Conservation (phyloP, 768 basidiomycete genomes). For the Lactarius akahatsu region DNA sequence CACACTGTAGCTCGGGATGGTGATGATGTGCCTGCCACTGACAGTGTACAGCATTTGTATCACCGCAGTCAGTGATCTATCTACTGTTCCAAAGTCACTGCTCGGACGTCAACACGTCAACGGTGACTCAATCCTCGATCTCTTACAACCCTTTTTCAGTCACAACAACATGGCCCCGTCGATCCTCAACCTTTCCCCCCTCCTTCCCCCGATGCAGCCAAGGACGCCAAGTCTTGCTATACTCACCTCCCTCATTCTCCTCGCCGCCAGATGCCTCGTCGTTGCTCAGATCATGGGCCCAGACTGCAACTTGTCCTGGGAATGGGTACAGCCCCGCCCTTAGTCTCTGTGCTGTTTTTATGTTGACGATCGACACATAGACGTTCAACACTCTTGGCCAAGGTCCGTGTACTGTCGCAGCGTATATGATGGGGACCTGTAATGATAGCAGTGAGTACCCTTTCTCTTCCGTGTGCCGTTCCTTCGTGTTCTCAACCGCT, state of each 20-base stretch:
- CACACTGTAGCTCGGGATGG: no score
- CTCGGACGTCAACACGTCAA: background rate
- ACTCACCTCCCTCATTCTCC: background rate
- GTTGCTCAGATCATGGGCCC: background rate
- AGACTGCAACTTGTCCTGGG: slow-evolving; percentile 1
- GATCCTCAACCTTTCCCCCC: background rate
- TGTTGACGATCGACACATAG: background rate
- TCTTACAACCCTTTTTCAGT: background rate
- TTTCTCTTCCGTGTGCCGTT: background rate
- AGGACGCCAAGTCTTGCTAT: background rate
- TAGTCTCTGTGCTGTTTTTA: background rate
- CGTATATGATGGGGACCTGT: slow-evolving; percentile 15
- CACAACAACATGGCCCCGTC: background rate
- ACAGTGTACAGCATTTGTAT: no score
- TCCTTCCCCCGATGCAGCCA: background rate
- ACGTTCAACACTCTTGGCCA: slow-evolving; percentile 15
- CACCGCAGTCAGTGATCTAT: no score
- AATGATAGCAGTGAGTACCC: slow-evolving; percentile 10
- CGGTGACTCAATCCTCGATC: background rate
- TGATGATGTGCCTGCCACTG: no score
- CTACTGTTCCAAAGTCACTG: background rate
- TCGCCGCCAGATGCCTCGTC: background rate
- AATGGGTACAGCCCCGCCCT: background rate
- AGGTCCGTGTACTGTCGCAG: slow-evolving; percentile 11
- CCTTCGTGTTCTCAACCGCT: background rate